Evolutionary conservation across 2,329 filamentous ascomycete genomes (phyloP).

Genomic region (Coniella lustricola): DNA sequence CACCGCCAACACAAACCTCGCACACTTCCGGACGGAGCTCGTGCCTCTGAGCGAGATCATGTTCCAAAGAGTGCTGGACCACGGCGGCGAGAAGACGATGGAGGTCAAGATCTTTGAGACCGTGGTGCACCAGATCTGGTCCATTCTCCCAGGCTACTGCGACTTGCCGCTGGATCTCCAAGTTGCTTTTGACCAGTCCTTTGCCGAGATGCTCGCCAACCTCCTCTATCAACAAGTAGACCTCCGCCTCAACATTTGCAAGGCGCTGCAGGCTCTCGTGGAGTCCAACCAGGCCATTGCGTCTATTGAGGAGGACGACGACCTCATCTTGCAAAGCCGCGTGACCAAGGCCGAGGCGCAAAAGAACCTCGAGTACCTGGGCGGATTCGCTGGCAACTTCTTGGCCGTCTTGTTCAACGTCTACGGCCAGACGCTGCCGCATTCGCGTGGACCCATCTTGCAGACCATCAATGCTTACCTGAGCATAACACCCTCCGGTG

Average conservation of each 20-base stretch:
- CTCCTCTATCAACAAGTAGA: constrained; percentile 89
- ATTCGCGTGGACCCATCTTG: constrained; percentile 83
- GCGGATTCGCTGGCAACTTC: constrained; percentile 75
- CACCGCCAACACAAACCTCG: constrained; percentile 79
- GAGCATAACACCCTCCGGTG: constrained; percentile 71
- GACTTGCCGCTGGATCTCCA: constrained; percentile 77
- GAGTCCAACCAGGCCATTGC: constrained; percentile 85
- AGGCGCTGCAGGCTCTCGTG: constrained; percentile 75
- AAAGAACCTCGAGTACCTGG: constrained; percentile 76
- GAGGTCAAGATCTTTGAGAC: constrained; percentile 98
- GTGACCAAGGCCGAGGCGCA: constrained; percentile 68
- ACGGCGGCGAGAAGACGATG: constrained; percentile 83
- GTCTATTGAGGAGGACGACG: constrained; percentile 61
- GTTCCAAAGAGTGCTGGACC: constrained; percentile 81
- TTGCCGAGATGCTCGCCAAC: constrained; percentile 87
- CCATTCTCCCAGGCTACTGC: constrained; percentile 87
- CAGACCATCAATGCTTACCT: constrained; percentile 93
- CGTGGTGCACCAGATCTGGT: constrained; percentile 92
- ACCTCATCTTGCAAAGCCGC: constrained; percentile 69
- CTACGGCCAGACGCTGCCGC: constrained; percentile 90
- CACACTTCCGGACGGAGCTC: constrained; percentile 79
- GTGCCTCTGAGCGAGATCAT: constrained; percentile 84
- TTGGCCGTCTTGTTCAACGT: constrained; percentile 98
- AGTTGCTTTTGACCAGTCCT: constrained; percentile 73
- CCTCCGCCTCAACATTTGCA: constrained; percentile 79